Evolutionary conservation across 768 basidiomycete genomes (phyloP).

Genomic region (Pulveroboletus sp.): DNA sequence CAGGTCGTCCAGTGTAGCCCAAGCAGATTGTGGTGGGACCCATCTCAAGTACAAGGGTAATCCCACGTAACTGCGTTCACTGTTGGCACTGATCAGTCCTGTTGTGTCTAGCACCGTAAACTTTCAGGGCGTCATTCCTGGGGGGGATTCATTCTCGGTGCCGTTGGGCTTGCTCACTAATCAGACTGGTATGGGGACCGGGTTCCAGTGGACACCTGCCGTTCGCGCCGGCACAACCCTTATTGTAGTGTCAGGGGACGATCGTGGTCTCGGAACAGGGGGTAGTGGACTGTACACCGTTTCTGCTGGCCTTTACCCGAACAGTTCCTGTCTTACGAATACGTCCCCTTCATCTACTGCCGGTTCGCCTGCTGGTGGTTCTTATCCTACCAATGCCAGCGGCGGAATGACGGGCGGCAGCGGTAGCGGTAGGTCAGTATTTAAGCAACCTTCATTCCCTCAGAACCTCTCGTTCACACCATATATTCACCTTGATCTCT

Average conservation of each 20-base stretch:
- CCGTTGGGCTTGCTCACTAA: constrained; percentile 47
- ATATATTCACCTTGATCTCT: constrained; percentile 2
- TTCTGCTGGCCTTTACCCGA: constrained; percentile 43
- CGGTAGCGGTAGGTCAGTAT: constrained; percentile 25
- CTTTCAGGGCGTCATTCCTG: constrained; percentile 73
- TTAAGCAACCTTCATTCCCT: neutral
- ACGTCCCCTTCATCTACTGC: constrained; percentile 74
- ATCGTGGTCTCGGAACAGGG: constrained; percentile 59
- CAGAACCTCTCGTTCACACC: neutral
- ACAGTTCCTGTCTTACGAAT: constrained; percentile 50
- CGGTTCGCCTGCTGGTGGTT: constrained; percentile 70
- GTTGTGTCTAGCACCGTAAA: constrained; percentile 41
- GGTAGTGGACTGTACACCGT: constrained; percentile 62
- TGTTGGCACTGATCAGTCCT: neutral
- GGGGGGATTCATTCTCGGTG: constrained; percentile 69
- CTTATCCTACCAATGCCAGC: constrained; percentile 53
- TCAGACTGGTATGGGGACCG: constrained; percentile 45
- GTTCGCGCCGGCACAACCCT: constrained; percentile 63
- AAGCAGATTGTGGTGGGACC: constrained; percentile 65
- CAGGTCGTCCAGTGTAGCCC: constrained; percentile 61
- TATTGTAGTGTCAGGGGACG: constrained; percentile 62
- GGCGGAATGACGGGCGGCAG: constrained; percentile 30
- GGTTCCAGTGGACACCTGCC: constrained; percentile 65
- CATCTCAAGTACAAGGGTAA: constrained; percentile 49
- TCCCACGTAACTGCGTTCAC: constrained; percentile 8